A percentile compares a stretch with the other conserved stretches of the same genome.
phyloP scores from a whole-genome alignment of 352 stramenopile genomes.

The Globisporangium lucens region DNA sequence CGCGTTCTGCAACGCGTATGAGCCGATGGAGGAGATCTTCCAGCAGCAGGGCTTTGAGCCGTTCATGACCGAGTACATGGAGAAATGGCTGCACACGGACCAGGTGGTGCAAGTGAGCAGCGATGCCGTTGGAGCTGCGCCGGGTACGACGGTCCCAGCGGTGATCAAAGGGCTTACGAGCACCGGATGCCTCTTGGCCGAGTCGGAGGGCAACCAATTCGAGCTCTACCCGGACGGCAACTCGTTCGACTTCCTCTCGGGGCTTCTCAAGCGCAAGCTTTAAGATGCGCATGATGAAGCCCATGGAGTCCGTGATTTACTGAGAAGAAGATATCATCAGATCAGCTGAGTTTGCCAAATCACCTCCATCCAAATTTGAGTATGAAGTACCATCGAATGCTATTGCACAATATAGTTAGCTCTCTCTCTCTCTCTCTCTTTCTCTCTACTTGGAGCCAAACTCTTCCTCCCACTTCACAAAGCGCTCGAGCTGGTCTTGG shows the following conservation, averaged over 20 bases:
- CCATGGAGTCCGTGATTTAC: not conserved
- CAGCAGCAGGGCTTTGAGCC: conserved; percentile 76
- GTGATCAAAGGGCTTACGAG: conserved; percentile 77
- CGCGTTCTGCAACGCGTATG: conserved; percentile 86
- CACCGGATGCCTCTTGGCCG: conserved; percentile 79
- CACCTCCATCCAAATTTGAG: not conserved
- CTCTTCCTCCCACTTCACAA: conserved; percentile 74
- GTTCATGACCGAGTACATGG: conserved; percentile 81
- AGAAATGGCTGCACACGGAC: conserved; percentile 82
- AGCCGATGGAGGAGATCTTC: conserved; percentile 84
- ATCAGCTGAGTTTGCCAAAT: not conserved
- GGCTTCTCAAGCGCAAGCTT: conserved; percentile 84
- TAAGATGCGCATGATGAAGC: conserved; percentile 20
- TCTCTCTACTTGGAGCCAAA: conserved; percentile 75
- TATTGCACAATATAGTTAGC: conserved; percentile 1
- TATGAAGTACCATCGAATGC: not conserved
- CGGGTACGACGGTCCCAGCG: conserved; percentile 38
- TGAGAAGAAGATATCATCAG: not conserved
- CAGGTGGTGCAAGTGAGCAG: conserved; percentile 78
- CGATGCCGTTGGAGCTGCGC: conserved; percentile 21
- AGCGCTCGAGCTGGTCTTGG: conserved; percentile 69
- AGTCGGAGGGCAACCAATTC: conserved; percentile 56
- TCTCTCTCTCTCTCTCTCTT: not conserved
- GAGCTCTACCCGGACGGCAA: conserved; percentile 90
- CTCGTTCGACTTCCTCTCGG: conserved; percentile 87